Base-by-base conservation (phyloP, 257 asterid species). In the Nicotiana knightiana region DNA sequence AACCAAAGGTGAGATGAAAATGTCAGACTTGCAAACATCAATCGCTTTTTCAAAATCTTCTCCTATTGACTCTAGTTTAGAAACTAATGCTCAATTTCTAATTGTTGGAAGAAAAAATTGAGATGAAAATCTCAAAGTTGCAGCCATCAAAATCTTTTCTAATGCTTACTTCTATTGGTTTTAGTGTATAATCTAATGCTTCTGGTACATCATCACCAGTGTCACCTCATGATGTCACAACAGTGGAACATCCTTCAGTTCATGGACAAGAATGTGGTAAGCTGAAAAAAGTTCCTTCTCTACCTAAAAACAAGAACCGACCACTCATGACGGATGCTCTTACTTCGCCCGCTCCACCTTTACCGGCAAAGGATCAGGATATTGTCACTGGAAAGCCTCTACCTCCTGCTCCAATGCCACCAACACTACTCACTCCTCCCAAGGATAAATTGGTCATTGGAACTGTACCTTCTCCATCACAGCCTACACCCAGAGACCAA, bases 11-110 rank as follows among this genome's bases (percentile, higher is more conserved):
- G 57, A 71, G 78, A 46, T 46, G 35, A 71, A 70, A 70, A 70
- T 43, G 77, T 71, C 59, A 46, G 0, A 0, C 37, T 46, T 12
- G 37, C 78, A 43, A 21, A 46, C 82, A 48, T 86, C 78, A 48
- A 51, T 86, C 37, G 77, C 87, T 67, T 66, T 81, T 65, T 85
- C 92, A 79, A 59, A 91, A 63, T 66, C 93, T 26, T 55, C 76
- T 67, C 78, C 88, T 30, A 26, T 63, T 61, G 30, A 64, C 30
- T 18, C 79, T 61, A 24, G 39, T 4, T 12, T 46, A 21, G 8
- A 24, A 73, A 46, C 61, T 46, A 75, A 6, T 76, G 54, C 39
- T 73, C 73, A 83, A 70, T 82, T 81, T 58, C 87, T 46, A 7
- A 53, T 75, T 82, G 67, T 81, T 67, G 24, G 86, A 80, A 33